Conservation (phyloP, 176 grass and related monocot species). For the Musa beccarii region DNA sequence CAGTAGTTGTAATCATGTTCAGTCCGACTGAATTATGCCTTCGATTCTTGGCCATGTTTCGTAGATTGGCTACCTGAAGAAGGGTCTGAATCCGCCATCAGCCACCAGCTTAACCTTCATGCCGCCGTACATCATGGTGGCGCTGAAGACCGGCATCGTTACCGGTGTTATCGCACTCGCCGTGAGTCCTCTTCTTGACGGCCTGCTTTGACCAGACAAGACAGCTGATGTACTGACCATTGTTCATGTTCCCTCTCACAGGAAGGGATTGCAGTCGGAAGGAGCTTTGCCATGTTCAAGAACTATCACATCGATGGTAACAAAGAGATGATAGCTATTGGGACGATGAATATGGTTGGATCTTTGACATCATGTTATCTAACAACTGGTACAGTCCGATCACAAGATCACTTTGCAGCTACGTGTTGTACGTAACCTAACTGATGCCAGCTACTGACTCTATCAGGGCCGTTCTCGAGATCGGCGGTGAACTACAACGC, state of each 20-base stretch:
- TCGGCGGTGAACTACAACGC: slow-evolving; percentile 97
- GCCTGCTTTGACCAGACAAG: no score
- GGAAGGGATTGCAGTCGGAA: slow-evolving; percentile 95
- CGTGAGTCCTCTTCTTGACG: slow-evolving; percentile 26
- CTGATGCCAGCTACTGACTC: background rate
- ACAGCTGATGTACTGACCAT: no score
- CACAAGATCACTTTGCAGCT: no score
- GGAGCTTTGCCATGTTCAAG: slow-evolving; percentile 96
- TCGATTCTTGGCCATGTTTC: no score
- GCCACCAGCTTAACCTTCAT: slow-evolving; percentile 54
- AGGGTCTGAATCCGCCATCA: slow-evolving; percentile 75
- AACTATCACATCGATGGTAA: slow-evolving; percentile 97
- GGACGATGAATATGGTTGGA: slow-evolving; percentile 81
- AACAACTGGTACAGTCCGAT: slow-evolving; percentile 42
- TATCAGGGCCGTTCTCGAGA: slow-evolving; percentile 60
- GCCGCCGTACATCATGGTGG: slow-evolving; percentile 54
- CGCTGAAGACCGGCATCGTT: slow-evolving; percentile 75
- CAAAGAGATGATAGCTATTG: slow-evolving; percentile 96
- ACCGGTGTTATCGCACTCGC: slow-evolving; percentile 84
- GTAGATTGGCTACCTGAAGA: slow-evolving; percentile 85
- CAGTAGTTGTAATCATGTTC: no score
- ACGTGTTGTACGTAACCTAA: background rate
- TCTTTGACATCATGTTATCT: slow-evolving; percentile 96
- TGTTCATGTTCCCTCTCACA: background rate
- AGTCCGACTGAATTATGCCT: no score